A percentile compares a stretch with the other conserved stretches of the same genome.
Evolutionary conservation across 2,329 filamentous ascomycete genomes (phyloP).

Genomic region (Ophiostoma pallidulum): DNA sequence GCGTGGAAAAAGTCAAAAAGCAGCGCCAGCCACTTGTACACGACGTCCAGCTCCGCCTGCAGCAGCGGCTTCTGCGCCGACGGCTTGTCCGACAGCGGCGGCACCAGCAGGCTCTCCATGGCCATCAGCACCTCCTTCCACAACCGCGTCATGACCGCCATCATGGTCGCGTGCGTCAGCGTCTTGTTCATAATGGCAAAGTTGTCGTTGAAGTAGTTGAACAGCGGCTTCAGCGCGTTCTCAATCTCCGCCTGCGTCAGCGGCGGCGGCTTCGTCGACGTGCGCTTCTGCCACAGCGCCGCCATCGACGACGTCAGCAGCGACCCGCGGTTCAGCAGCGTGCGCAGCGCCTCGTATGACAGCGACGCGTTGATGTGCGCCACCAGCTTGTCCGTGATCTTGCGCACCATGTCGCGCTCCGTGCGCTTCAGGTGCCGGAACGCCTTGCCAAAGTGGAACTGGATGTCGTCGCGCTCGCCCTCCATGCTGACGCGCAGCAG

Average conservation of each 20-base stretch:
- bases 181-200: conserved; percentile 99
- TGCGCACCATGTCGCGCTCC: conserved; percentile 94
- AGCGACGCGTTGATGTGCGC: conserved; percentile 86
- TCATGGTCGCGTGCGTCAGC: conserved; percentile 90
- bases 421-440: conserved; percentile 92
- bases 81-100: conserved; percentile 88
- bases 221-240: conserved; percentile 72
- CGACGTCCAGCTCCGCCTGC: conserved; percentile 84
- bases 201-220: conserved; percentile 95
- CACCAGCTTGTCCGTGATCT: conserved; percentile 96
- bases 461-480: conserved; percentile 93
- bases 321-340: conserved; percentile 58
- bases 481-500: conserved; percentile 95
- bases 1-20: conserved; percentile 95
- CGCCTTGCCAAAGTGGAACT: conserved; percentile 96
- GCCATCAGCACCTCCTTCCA: conserved; percentile 97
- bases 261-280: conserved; percentile 42
- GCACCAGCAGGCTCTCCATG: conserved; percentile 81
- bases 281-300: conserved; percentile 55
- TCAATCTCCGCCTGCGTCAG: conserved; percentile 65
- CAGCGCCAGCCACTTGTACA: conserved; percentile 87
- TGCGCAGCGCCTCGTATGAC: conserved; percentile 69
- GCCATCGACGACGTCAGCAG: conserved; percentile 49
- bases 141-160: conserved; percentile 91
- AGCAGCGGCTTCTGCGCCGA: conserved; percentile 75